These are phyloP conservation scores for Lasiodiplodia gonubiensis DNA, from an alignment of 2,329 filamentous ascomycete genomes.

Conservation along the genomic window DNA sequence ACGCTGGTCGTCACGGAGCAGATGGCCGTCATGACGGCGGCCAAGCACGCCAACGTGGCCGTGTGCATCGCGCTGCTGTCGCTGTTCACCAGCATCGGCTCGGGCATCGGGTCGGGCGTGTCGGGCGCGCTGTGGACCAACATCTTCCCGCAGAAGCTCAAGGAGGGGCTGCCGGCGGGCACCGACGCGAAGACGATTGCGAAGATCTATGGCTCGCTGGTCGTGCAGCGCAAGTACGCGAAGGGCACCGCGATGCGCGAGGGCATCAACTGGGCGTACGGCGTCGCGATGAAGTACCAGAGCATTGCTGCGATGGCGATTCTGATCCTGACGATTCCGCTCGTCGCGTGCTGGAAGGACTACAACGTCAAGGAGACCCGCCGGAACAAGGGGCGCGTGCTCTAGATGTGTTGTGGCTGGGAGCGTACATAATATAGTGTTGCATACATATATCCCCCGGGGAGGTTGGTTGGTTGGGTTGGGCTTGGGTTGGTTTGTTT, in stretches of 20 bases:
- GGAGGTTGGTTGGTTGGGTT: no score
- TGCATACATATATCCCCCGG: no score
- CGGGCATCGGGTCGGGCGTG: constrained; percentile 52
- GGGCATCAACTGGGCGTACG: no score
- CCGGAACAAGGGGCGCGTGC: constrained; percentile 44
- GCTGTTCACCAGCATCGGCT: constrained; percentile 62
- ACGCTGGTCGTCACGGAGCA: constrained; percentile 35
- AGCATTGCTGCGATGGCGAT: no score
- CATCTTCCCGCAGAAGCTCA: constrained; percentile 59
- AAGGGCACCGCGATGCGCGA: no score
- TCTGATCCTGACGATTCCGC: constrained; percentile 33
- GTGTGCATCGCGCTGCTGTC: constrained; percentile 64
- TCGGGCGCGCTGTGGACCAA: constrained; percentile 68
- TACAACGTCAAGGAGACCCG: constrained; percentile 43
- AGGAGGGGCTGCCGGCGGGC: neutral
- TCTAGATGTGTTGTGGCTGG: constrained; percentile 29
- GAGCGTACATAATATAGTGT: no score
- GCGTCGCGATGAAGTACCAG: no score
- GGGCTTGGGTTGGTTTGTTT: no score
- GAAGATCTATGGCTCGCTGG: no score
- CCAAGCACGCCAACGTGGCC: constrained; percentile 64
- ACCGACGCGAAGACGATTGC: no score
- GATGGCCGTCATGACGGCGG: constrained; percentile 28
- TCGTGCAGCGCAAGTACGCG: no score
- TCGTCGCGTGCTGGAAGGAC: constrained; percentile 40